A percentile compares a stretch with the other conserved stretches of the same genome.
Evolutionary conservation across 169 alveolate species (phyloP).

Genomic region (Cryptosporidium viatorum): DNA sequence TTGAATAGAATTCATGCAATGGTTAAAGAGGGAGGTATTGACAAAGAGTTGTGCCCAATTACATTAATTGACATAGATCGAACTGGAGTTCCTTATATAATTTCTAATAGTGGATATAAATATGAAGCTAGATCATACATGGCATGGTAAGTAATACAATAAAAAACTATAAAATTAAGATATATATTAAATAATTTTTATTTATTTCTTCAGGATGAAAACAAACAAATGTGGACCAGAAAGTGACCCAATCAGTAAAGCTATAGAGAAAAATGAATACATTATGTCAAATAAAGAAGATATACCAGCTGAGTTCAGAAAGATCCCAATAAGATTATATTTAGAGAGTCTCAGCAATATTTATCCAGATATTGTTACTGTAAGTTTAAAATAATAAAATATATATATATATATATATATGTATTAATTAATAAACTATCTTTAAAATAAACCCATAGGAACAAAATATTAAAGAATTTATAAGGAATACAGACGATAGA

Average conservation of each 20-base stretch:
- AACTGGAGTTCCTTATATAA: slow-evolving; percentile 64
- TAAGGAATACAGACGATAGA: slow-evolving; percentile 31
- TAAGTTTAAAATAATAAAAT: slow-evolving; percentile 10
- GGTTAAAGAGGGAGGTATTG: slow-evolving; percentile 66
- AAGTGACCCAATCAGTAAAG: slow-evolving; percentile 68
- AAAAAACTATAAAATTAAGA: neutral
- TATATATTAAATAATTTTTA: neutral
- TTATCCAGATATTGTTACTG: slow-evolving; percentile 58
- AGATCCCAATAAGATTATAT: slow-evolving; percentile 39
- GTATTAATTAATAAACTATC: neutral
- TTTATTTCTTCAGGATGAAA: slow-evolving; percentile 24
- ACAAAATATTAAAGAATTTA: slow-evolving; percentile 67
- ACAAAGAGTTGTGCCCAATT: slow-evolving; percentile 54
- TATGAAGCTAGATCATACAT: slow-evolving; percentile 59
- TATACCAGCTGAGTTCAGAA: slow-evolving; percentile 33
- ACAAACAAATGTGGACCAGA: slow-evolving; percentile 72
- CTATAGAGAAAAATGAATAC: slow-evolving; percentile 60
- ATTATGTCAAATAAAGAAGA: slow-evolving; percentile 50
- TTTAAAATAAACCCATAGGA: slow-evolving; percentile 5
- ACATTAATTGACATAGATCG: slow-evolving; percentile 60
- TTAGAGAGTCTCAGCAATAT: slow-evolving; percentile 43
- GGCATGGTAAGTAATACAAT: slow-evolving; percentile 38
- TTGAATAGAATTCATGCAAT: slow-evolving; percentile 41
- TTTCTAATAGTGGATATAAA: slow-evolving; percentile 53
- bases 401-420: neutral